These are phyloP conservation scores for Microcyclospora pomicola DNA, from an alignment of 2,329 filamentous ascomycete species.

Conservation along the genomic window DNA sequence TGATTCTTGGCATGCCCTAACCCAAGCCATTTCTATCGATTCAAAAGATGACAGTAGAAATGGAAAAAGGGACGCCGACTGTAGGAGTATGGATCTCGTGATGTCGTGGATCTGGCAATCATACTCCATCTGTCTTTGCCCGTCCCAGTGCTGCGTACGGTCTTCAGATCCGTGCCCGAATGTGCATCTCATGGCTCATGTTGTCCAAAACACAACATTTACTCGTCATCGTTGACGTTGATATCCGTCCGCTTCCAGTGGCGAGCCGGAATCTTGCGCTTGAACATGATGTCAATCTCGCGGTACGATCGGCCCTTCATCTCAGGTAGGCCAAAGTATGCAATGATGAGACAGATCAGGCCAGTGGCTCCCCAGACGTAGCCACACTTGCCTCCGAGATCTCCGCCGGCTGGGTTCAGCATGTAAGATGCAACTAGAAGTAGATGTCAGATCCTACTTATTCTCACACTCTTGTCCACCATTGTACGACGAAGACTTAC, in stretches of 20 bases:
- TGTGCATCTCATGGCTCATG: too few species aligned
- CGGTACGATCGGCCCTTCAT: slow-evolving; percentile 46
- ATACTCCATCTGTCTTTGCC: too few species aligned
- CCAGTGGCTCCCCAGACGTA: slow-evolving; percentile 48
- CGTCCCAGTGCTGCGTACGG: too few species aligned
- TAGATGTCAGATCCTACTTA: neutral
- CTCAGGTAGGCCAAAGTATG: slow-evolving; percentile 40
- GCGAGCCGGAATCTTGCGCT: slow-evolving; percentile 39
- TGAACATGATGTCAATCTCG: slow-evolving; percentile 49
- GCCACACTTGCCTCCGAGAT: slow-evolving; percentile 39
- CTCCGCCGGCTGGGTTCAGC: slow-evolving; percentile 39
- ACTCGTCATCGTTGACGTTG: slow-evolving; percentile 49
- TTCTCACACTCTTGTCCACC: too few species aligned
- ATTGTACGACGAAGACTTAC: slow-evolving; percentile 2
- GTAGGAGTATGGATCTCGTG: too few species aligned
- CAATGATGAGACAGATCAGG: slow-evolving; percentile 38
- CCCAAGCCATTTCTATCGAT: too few species aligned
- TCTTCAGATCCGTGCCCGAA: too few species aligned
- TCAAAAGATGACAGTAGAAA: too few species aligned
- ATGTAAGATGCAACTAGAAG: slow-evolving; percentile 37
- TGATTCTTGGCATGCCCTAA: too few species aligned
- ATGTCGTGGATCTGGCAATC: too few species aligned
- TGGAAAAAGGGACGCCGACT: too few species aligned
- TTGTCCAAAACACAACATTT: slow-evolving; percentile 14
- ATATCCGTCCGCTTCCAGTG: slow-evolving; percentile 42